phyloP scores from a whole-genome alignment of 2,329 filamentous ascomycete genomes.

The Paecilomyces formosus region DNA sequence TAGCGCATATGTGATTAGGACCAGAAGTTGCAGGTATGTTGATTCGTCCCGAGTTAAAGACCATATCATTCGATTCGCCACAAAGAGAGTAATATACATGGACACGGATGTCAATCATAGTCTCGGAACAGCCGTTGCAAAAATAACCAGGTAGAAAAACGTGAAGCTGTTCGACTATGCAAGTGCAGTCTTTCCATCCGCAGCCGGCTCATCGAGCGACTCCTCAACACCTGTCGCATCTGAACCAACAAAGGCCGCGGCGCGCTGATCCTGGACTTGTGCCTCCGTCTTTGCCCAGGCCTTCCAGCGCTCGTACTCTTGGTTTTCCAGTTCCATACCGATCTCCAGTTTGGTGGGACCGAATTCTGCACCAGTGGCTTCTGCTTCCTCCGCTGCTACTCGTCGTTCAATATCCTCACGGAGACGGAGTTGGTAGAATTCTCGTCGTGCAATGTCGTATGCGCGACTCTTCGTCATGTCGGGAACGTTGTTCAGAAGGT shows the following conservation, averaged over 20 bases:
- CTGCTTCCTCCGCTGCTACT: conserved; percentile 80
- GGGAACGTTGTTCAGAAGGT: conserved; percentile 62
- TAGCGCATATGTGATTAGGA: not conserved
- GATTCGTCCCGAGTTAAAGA: not conserved
- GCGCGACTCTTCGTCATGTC: conserved; percentile 58
- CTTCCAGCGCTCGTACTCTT: conserved; percentile 78
- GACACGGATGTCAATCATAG: not conserved
- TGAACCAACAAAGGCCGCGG: conserved; percentile 35
- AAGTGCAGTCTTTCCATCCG: not conserved
- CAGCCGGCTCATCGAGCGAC: conserved; percentile 4
- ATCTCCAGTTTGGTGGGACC: conserved; percentile 68
- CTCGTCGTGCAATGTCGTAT: conserved; percentile 79
- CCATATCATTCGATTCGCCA: not conserved
- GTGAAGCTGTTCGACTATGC: not conserved
- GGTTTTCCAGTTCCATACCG: conserved; percentile 74
- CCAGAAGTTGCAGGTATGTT: not conserved
- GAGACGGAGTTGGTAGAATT: conserved; percentile 83
- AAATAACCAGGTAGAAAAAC: not conserved
- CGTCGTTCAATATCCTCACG: conserved; percentile 74
- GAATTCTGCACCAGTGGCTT: conserved; percentile 80
- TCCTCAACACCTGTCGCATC: conserved; percentile 31
- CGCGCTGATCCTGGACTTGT: conserved; percentile 40
- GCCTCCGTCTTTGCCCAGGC: conserved; percentile 59
- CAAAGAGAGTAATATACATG: not conserved
- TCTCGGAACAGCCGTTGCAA: not conserved